phyloP scores from a whole-genome alignment of 148 eudicot species.

The Dysphania ambrosioides region DNA sequence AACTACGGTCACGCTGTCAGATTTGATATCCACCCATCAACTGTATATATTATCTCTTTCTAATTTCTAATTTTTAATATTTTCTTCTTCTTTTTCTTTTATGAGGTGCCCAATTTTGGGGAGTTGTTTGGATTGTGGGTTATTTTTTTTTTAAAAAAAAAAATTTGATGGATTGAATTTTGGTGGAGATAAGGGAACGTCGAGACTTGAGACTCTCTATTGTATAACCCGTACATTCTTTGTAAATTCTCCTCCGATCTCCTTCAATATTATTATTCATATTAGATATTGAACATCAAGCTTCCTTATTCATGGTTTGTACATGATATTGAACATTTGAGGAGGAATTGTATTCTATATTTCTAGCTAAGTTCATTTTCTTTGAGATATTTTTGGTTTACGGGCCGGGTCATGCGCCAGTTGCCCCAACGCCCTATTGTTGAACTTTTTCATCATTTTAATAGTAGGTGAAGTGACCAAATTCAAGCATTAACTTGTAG shows the following conservation, averaged over 20 bases:
- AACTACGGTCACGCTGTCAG: too few relatives aligned
- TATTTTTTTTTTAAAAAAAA: not conserved
- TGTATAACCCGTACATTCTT: constrained; percentile 10
- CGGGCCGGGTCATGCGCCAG: too few relatives aligned
- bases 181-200: not conserved
- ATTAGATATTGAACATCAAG: not conserved
- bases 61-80: not conserved
- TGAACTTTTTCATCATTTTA: too few relatives aligned
- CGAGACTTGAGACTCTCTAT: constrained; percentile 7
- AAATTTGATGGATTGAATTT: not conserved
- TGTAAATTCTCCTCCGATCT: constrained; percentile 14
- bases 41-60: not conserved
- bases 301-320: too few relatives aligned
- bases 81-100: not conserved
- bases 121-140: constrained; percentile 25
- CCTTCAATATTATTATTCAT: not conserved
- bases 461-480: too few relatives aligned
- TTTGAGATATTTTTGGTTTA: too few relatives aligned
- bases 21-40: not conserved
- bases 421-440: too few relatives aligned
- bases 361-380: too few relatives aligned
- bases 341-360: too few relatives aligned
- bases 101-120: constrained; percentile 20
- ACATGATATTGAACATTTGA: too few relatives aligned
- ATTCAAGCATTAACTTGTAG: too few relatives aligned